A percentile compares a stretch with the other conserved stretches of the same genome.
These are phyloP conservation scores for Fagus crenata DNA, from an alignment of 306 rosid species.

Conservation along the genomic window DNA sequence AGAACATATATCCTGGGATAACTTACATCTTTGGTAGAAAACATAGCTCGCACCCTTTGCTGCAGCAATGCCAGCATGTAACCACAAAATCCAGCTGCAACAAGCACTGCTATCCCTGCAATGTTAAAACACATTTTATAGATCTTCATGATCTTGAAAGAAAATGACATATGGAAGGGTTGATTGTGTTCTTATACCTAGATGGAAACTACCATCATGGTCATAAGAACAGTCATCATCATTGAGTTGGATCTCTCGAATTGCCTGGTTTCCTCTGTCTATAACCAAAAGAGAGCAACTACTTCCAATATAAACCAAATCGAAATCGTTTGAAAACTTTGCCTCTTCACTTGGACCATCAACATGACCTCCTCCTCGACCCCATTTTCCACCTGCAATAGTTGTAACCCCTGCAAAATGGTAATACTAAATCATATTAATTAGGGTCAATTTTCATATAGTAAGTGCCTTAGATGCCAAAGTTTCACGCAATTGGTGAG, in stretches of 20 bases:
- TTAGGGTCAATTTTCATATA: background rate
- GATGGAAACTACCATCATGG: slow-evolving; percentile 55
- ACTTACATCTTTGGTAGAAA: slow-evolving; percentile 70
- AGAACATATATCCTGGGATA: slow-evolving; percentile 13
- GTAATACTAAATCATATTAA: slow-evolving; percentile 18
- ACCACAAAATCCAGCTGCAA: slow-evolving; percentile 74
- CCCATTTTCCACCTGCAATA: slow-evolving; percentile 96
- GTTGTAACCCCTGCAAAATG: slow-evolving; percentile 77
- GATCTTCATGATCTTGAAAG: slow-evolving; percentile 18
- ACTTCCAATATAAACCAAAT: slow-evolving; percentile 66
- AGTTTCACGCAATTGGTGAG: background rate
- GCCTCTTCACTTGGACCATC: slow-evolving; percentile 99
- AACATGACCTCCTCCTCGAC: slow-evolving; percentile 76
- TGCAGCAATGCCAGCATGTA: slow-evolving; percentile 86
- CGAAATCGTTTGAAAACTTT: slow-evolving; percentile 87
- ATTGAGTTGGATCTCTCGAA: slow-evolving; percentile 89
- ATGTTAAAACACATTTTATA: slow-evolving; percentile 9
- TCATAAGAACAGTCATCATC: slow-evolving; percentile 63
- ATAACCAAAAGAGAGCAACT: slow-evolving; percentile 90
- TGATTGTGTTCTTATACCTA: slow-evolving; percentile 50
- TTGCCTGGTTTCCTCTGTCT: slow-evolving; percentile 93
- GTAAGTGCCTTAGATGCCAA: background rate
- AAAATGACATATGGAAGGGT: slow-evolving; percentile 8
- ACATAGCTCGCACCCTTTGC: slow-evolving; percentile 67
- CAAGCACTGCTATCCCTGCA: slow-evolving; percentile 73